Evolutionary conservation across 1,284 basidiomycete species (phyloP), one percentile per base, ranked within the genome.

Genomic region (Apiotrichum sp.): DNA sequence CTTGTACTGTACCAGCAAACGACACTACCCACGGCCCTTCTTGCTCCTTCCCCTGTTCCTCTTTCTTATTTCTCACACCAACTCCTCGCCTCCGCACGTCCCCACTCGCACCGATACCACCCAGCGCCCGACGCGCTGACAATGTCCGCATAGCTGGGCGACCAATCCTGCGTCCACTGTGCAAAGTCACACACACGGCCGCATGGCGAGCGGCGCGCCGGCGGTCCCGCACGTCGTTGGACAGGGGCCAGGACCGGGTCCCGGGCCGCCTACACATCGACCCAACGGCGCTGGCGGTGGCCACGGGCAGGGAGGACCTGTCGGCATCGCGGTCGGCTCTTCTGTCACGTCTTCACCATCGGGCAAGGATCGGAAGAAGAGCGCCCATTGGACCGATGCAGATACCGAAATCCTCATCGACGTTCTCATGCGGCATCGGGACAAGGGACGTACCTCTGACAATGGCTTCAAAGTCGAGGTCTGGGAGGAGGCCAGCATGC

Each of bases 381-480:
- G 68, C 13, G 70, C 69, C 4, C 69, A 72, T 46, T 73, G 71
- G 71, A 61, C 65, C 16, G 71, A 72, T 41, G 16, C 40, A 16
- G 71, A 73, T 45, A 73, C 71, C 1, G 63, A 65, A 3, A 56
- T 61, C 1, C 64, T 72, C 22, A 58, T 73, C 29, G 52, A 59
- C 35, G 48, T 69, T 14, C 56, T 73, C 16, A 16, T 73, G 29
- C 51, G 63, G 16, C 55, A 71, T 40, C 66, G 64, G 46, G 67
- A 71, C 39, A 52, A 56, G 11, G 68, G 69, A 10, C 55, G 71
- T 42, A 73, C 71, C 9, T 53, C 62, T 5, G 71, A 73, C 55
- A 72, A 73, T 53, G 71, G 70, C 38, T 73, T 73, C 62, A 69
- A 70, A 52, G 65, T 66, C 29, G 67, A 72, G 34, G 65, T 73